phyloP scores from a whole-genome alignment of 2,329 filamentous ascomycete species.

The Xylogone sp. region DNA sequence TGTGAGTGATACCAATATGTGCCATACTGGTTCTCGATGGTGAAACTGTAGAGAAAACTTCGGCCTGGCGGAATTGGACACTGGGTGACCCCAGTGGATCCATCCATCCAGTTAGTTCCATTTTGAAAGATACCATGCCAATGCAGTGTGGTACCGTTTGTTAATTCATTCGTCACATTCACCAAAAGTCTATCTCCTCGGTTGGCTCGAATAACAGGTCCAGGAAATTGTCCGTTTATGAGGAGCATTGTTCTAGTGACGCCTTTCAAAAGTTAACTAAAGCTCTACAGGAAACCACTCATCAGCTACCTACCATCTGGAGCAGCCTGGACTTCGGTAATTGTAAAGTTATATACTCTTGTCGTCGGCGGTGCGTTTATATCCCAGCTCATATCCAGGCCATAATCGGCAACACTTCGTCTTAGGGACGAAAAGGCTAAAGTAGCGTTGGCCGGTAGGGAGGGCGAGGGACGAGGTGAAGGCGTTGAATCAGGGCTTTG shows the following conservation, averaged over 20 bases:
- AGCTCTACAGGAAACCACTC: conserved; percentile 11
- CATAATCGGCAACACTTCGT: conserved; percentile 11
- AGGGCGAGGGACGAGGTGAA: background rate
- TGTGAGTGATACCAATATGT: conserved; percentile 57
- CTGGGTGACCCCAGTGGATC: conserved; percentile 27
- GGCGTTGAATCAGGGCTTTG: background rate
- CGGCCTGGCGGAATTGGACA: conserved; percentile 10
- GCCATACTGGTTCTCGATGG: conserved; percentile 35
- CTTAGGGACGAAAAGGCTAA: conserved; percentile 6
- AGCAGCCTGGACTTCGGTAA: conserved; percentile 15
- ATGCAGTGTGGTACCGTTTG: conserved; percentile 35
- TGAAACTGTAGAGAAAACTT: conserved; percentile 12
- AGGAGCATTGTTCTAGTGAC: conserved; percentile 26
- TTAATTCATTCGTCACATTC: conserved; percentile 65
- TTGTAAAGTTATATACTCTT: conserved; percentile 14
- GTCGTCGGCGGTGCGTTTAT: conserved; percentile 17
- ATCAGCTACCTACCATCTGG: conserved; percentile 15
- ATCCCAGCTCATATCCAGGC: conserved; percentile 17
- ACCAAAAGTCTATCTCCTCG: conserved; percentile 56
- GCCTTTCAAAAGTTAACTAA: background rate
- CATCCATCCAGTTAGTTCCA: conserved; percentile 33
- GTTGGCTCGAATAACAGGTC: conserved; percentile 60
- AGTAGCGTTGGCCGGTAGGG: background rate
- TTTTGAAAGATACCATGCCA: conserved; percentile 43
- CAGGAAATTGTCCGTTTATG: conserved; percentile 64